Evolutionary conservation across 306 rosid genomes (phyloP), one percentile per base, ranked within the genome.

Genomic region (Lotus japonicus): DNA sequence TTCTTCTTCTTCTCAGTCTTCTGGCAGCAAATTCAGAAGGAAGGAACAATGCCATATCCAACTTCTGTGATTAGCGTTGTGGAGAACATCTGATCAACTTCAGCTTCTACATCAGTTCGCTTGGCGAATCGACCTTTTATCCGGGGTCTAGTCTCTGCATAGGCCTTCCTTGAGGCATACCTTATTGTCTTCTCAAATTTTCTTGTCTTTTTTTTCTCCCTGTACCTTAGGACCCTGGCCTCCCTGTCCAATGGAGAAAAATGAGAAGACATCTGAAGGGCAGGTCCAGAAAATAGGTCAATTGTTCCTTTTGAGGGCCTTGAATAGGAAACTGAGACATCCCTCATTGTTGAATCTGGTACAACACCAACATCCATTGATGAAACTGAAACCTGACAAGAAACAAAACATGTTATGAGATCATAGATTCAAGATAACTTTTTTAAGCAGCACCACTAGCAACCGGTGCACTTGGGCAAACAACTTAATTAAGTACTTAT

Each of bases 141-240:
- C 0, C 99, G 87, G 0, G 97, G 99, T 16, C 99, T 72, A 35
- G 97, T 94, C 70, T 94, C 99, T 6, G 99, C 99, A 50, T 94
- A 94, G 38, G 99, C 99, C 72, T 94, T 90, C 81, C 99, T 86
- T 9, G 97, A 94, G 14, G 97, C 99, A 78, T 94, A 94, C 73
- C 99, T 54, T 31, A 90, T 94, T 9, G 96, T 94, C 71, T 94
- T 94, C 89, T 90, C 96, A 41, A 94, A 94, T 77, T 90, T 94
- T 57, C 99, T 84, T 11, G 79, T 76, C 85, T 94, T 94, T 85
- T 90, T 94, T 50, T 94, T 94, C 81, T 90, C 97, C 43, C 95
- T 82, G 58, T 94, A 94, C 73, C 99, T 80, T 7, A 90, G 79
- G 48, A 94, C 97, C 74, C 97, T 89, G 16, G 99, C 97, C 51